Base-by-base conservation (phyloP, 1,284 basidiomycete species). In the Ceratobasidium sp. region DNA sequence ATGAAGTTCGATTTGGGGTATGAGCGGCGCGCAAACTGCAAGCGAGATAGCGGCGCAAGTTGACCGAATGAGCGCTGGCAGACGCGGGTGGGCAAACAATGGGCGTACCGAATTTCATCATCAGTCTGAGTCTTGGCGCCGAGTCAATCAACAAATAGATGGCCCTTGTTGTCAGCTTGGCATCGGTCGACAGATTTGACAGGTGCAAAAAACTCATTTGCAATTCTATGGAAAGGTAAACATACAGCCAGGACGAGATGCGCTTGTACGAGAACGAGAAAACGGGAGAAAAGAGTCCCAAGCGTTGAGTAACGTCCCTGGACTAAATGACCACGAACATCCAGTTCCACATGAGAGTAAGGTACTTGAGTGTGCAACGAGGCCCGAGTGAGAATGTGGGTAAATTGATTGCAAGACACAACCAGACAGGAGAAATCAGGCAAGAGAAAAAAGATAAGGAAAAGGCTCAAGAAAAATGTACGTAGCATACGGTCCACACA, bases 381-480 rank as follows among this genome's bases (percentile, higher is more conserved):
- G 43, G 30, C 36, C 60, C 30, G 53, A n/a, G 26, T 30, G 50
- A 34, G 53, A 57, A 57, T n/a, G n/a, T 32, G 28, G 53, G 53
- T 34, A 57, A 34, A 34, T 57, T 16, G 53, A 57, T 57, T 57
- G 53, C 53, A n/a, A n/a, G n/a, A n/a, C 53, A 34, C 53, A 36
- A 57, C 30, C 50, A 32, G 50, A 26, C 50, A 53, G 23, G 50
- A 53, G 18, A 45, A 50, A 50, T 50, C 48, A 23, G 34, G 53
- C 16, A 21, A n/a, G 34, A 57, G 34, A n/a, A 28, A 36, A 36
- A 39, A 34, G 3, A 65, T 3, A 53, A 53, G 16, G 53, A 53
- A 53, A 60, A 28, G 53, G 48, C 23, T 65, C 48, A 52, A 28
- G 18, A 48, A 62, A 62, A 65, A 65, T 65, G 48, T 65, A 65